Conservation (phyloP, 345 rosid genomes). For the Bruguiera parviflora region DNA sequence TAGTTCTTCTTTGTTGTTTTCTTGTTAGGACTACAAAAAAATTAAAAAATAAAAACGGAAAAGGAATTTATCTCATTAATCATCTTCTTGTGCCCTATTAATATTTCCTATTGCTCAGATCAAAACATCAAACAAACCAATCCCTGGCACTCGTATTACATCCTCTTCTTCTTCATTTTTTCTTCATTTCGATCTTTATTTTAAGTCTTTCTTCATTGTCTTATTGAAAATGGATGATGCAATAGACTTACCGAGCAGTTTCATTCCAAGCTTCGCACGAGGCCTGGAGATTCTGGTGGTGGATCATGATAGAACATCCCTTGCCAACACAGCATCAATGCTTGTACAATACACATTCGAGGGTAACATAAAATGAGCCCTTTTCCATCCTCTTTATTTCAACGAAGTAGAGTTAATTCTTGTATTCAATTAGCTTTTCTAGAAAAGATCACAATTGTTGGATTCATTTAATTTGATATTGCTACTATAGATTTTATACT, state of each 20-base stretch:
- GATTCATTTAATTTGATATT: not conserved
- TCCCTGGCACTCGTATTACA: too few species aligned
- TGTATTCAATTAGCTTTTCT: not conserved
- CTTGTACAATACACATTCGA: constrained; percentile 33
- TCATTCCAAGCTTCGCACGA: constrained; percentile 26
- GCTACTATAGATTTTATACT: not conserved
- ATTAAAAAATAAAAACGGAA: too few species aligned
- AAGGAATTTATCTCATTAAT: too few species aligned
- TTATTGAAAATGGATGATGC: constrained; percentile 4
- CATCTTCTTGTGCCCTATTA: too few species aligned
- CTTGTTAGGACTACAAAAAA: too few species aligned
- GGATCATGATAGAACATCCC: constrained; percentile 39
- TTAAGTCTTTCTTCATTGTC: not conserved
- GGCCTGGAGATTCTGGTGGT: constrained; percentile 36
- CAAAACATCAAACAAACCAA: too few species aligned
- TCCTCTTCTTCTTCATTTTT: too few species aligned
- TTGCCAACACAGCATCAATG: constrained; percentile 28
- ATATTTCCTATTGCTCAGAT: too few species aligned
- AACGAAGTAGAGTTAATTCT: not conserved
- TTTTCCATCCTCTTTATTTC: not conserved
- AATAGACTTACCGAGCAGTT: not conserved
- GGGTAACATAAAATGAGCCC: constrained; percentile 24
- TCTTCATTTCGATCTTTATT: not conserved
- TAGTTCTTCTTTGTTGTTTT: too few species aligned
- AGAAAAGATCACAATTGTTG: not conserved